Base-by-base conservation (phyloP, 1,284 basidiomycete species). In the Coniferiporia sulphurascens region DNA sequence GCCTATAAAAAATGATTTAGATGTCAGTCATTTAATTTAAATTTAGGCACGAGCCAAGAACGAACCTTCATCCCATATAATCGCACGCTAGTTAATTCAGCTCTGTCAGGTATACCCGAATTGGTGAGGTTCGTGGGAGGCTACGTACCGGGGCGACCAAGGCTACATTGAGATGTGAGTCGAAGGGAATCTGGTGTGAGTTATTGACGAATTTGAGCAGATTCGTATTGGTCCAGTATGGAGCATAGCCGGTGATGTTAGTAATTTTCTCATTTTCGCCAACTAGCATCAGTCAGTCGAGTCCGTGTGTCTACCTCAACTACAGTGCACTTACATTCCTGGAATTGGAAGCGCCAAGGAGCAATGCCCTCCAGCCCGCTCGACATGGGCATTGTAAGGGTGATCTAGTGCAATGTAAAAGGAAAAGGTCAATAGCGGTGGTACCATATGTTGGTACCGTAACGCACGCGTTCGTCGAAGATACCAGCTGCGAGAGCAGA, bases 31-130 rank as follows among this genome's bases (percentile, higher is more conserved):
- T 8, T 6, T 12, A 22, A 4, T 36, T 21, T 45, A 6, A 10
- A 10, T 45, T n/a, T n/a, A 45, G n/a, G 34, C 32, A 13, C 8
- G 10, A 3, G 4, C 45, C 9, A 13, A 48, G 22, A 21, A 43
- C 59, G 19, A 8, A 63, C 63, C 63, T 64, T 62, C 55, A 49
- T 64, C 63, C 63, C 63, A 64, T 17, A 64, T 59, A 21, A 63
- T 52, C 12, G 63, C 61, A 36, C 63, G 57, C 63, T 64, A 27
- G n/a, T 22, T 17, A 51, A 17, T 21, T 8, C 13, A 48, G 13
- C 1, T 41, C 2, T 4, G 36, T 51, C n/a, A 43, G 55, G 43
- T 15, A 62, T 22, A 45, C 12, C 21, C 27, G 38, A 8, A 35
- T 27, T 48, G n/a, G 45, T n/a, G 35, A 27, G 5, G n/a, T 32